Evolutionary conservation across 1,284 basidiomycete species (phyloP).

Genomic region (Laetiporus sulphureus): DNA sequence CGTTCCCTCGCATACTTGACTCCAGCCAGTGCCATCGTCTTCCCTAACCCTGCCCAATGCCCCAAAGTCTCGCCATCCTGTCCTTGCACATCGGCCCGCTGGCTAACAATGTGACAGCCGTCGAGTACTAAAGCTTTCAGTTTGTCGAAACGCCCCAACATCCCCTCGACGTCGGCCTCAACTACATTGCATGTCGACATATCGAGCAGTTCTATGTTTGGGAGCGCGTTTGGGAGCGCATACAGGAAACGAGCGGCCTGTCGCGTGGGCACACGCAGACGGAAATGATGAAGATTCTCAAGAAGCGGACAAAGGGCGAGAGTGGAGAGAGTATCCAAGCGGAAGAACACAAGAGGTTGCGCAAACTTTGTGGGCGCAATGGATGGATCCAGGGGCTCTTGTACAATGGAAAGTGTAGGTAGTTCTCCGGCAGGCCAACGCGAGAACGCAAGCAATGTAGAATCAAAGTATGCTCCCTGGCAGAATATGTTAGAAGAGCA

Average conservation of each 20-base stretch:
- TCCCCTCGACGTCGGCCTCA: slow-evolving; percentile 40
- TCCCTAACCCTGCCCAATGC: slow-evolving; percentile 51
- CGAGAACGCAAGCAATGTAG: slow-evolving; percentile 43
- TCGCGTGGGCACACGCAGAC: slow-evolving; percentile 55
- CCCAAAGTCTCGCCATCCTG: slow-evolving; percentile 27
- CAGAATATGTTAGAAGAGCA: not conserved
- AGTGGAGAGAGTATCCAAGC: slow-evolving; percentile 40
- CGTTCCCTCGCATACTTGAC: slow-evolving; percentile 45
- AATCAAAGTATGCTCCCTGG: slow-evolving; percentile 68
- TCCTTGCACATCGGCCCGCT: slow-evolving; percentile 25
- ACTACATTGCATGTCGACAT: slow-evolving; percentile 50
- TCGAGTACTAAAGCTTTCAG: slow-evolving; percentile 51
- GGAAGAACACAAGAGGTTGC: slow-evolving; percentile 70
- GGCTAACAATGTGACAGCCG: slow-evolving; percentile 36
- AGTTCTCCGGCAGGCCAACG: slow-evolving; percentile 46
- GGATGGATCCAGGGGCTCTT: slow-evolving; percentile 47
- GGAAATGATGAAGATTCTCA: slow-evolving; percentile 36
- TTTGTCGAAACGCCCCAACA: slow-evolving; percentile 38
- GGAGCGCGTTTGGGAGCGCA: slow-evolving; percentile 27
- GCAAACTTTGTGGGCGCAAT: slow-evolving; percentile 43
- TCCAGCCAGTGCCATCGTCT: slow-evolving; percentile 47
- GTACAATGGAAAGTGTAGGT: slow-evolving; percentile 51
- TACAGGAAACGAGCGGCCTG: slow-evolving; percentile 40
- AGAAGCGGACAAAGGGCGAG: slow-evolving; percentile 42
- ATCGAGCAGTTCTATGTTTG: slow-evolving; percentile 45